These are phyloP conservation scores for Torulaspora microellipsoides DNA, from an alignment of 805 yeast species.

Conservation along the genomic window DNA sequence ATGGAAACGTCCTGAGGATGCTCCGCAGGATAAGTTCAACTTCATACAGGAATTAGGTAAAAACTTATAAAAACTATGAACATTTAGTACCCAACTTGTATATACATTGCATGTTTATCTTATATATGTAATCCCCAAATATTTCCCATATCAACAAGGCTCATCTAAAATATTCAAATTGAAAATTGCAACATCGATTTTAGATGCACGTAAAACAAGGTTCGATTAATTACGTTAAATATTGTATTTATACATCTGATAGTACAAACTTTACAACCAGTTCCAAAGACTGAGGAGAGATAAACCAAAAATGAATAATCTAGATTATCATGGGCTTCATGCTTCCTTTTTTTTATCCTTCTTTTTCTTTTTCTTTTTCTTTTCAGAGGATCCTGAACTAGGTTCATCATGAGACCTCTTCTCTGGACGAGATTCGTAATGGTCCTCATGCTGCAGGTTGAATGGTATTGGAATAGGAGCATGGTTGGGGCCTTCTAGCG, in stretches of 20 bases:
- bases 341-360: constrained; percentile 47
- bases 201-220: neutral
- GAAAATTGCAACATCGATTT: too few relatives aligned
- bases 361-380: constrained; percentile 48
- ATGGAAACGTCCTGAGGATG: constrained; percentile 75
- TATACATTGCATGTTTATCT: constrained; percentile 4
- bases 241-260: neutral
- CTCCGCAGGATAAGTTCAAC: constrained; percentile 43
- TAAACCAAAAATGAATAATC: too few relatives aligned
- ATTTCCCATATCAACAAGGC: too few relatives aligned
- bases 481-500: constrained; percentile 30
- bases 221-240: neutral
- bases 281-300: neutral
- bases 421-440: constrained; percentile 18
- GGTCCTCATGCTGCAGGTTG: constrained; percentile 25
- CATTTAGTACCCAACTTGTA: neutral
- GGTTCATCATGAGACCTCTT: constrained; percentile 38
- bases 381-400: constrained; percentile 30
- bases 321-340: constrained; percentile 4
- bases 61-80: constrained; percentile 4
- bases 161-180: too few relatives aligned
- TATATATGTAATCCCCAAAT: neutral
- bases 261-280: constrained; percentile 3
- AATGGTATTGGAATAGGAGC: constrained; percentile 42
- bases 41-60: constrained; percentile 16